Base-by-base conservation (phyloP, 768 basidiomycete species). In the Termitomyces sp. region DNA sequence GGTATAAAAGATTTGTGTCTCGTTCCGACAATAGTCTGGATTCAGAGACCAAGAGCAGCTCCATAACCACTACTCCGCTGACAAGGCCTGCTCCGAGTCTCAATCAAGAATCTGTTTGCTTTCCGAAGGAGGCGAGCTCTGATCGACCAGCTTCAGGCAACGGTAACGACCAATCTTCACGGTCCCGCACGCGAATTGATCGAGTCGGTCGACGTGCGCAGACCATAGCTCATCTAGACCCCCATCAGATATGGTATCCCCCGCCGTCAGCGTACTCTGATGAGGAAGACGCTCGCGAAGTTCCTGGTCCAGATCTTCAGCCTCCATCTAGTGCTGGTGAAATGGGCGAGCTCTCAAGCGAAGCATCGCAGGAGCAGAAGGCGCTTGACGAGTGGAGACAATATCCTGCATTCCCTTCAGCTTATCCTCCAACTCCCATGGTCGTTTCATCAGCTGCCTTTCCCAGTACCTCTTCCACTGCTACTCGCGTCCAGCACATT, bases 391-490 rank as follows among this genome's bases (percentile, higher is more conserved):
- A 90, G 61, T 90, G 87, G 87, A 73, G 86, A 56, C 74, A 81
- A 66, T 91, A 90, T 62, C 88, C 88, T 12, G 75, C 85, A 17
- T 86, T 90, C 52, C 89, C 89, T 31, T 83, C 89, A 5, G 89
- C 89, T 34, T 91, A 91, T 64, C 89, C 88, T 9, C 77, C 86
- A 0, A 89, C 86, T 14, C 88, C 87, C 11, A 62, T 83, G n/a
- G 72, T 73, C 21, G 68, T 70, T 19, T 45, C 62, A 17, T 68
- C 75, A 3, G 63, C 74, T 25, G 68, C 65, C 19, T 72, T 75
- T 12, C 56, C 60, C 25, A 51, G 25, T 32, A 43, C 51, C 19
- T 54, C 55, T 44, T 7, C 42, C 21, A n/a, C 52, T 31, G 34
- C 48, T 17, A 25, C 49, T 43, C 54, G 40, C 29, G 46, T 27